phyloP scores from a whole-genome alignment of 257 asterid species.

The Salvia splendens region DNA sequence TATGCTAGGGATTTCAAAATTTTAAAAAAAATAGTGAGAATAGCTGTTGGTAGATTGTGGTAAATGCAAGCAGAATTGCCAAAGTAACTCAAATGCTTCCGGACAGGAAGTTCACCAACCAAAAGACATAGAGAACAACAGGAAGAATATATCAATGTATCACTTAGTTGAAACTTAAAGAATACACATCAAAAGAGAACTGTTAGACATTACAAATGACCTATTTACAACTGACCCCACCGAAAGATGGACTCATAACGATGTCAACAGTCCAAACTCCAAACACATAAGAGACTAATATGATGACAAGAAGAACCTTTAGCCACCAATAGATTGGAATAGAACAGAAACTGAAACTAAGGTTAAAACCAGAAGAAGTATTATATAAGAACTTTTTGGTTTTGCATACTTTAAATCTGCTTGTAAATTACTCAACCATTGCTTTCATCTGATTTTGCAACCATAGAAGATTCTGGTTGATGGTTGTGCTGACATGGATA shows the following conservation, averaged over 20 bases:
- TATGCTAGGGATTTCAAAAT: constrained; percentile 14
- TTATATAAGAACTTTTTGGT: neutral
- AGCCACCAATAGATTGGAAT: constrained; percentile 17
- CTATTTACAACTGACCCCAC: neutral
- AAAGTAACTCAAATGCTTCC: constrained; percentile 4
- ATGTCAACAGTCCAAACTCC: neutral
- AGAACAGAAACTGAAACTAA: constrained; percentile 6
- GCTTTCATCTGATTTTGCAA: no score
- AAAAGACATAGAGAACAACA: constrained; percentile 13
- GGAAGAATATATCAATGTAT: neutral
- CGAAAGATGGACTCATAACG: neutral
- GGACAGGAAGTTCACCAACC: constrained; percentile 22
- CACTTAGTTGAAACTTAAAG: neutral
- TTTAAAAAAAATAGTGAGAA: neutral
- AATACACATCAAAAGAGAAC: constrained; percentile 4
- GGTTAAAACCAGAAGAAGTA: neutral
- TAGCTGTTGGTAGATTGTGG: constrained; percentile 1
- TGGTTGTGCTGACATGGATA: no score
- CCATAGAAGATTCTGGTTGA: no score
- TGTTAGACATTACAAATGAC: neutral
- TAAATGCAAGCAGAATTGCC: constrained; percentile 19
- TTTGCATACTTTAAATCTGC: no score
- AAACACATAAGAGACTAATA: neutral
- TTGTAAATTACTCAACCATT: no score
- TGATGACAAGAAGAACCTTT: constrained; percentile 1